Evolutionary conservation across 2,329 filamentous ascomycete genomes (phyloP).

Genomic region (Colletotrichum musicola): DNA sequence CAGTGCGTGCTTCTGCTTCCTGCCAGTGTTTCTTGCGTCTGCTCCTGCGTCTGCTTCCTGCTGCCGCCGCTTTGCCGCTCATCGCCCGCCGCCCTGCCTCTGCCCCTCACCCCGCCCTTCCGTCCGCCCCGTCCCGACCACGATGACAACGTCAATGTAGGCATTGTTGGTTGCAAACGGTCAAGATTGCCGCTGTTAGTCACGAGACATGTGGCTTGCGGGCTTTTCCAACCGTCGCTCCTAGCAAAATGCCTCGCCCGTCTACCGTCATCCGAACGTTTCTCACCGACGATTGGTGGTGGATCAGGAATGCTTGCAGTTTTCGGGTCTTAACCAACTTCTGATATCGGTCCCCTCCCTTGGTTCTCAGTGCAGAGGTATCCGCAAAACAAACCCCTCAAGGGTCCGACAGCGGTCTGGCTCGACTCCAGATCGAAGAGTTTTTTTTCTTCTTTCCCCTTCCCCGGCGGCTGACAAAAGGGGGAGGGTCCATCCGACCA

Average conservation of each 20-base stretch:
- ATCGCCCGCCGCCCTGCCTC: no score
- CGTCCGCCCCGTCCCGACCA: conserved; percentile 4
- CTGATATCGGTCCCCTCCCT: background rate
- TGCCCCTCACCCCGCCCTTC: conserved; percentile 5
- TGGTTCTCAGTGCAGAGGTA: background rate
- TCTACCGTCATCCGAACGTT: conserved; percentile 8
- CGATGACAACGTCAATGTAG: background rate
- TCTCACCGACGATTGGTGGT: conserved; percentile 15
- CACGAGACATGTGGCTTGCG: conserved; percentile 9
- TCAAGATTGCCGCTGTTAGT: conserved; percentile 2
- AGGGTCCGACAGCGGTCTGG: conserved; percentile 6
- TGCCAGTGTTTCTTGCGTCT: background rate
- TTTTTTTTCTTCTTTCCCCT: background rate
- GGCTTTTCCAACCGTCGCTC: conserved; percentile 7
- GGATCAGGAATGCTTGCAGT: conserved; percentile 1
- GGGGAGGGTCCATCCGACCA: background rate
- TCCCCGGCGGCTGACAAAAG: background rate
- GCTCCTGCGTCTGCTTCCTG: background rate
- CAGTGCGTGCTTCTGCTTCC: background rate
- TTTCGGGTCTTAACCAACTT: conserved; percentile 3
- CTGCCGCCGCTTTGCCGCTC: conserved; percentile 16
- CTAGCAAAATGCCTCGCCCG: background rate
- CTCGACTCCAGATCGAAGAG: background rate
- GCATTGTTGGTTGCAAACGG: conserved; percentile 5
- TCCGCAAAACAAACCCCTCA: background rate